Conservation (phyloP, 2,329 filamentous ascomycete genomes). For the Colletotrichum spinosum region DNA sequence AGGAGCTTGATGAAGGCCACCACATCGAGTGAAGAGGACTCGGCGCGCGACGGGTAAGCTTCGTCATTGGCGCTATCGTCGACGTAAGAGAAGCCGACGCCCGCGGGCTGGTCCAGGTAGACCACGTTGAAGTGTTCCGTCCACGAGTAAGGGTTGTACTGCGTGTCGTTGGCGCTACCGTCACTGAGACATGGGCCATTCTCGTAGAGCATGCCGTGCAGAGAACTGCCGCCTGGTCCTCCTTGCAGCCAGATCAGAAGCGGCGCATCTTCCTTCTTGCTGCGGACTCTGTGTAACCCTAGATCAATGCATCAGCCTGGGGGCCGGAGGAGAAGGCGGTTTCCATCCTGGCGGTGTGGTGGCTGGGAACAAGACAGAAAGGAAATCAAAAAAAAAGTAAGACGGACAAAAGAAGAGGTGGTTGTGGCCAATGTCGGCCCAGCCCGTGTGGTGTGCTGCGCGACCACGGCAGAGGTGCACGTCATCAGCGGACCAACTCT, state of each 20-base stretch:
- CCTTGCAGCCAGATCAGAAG: constrained; percentile 70
- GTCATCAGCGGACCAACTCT: constrained; percentile 21
- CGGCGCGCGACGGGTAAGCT: background rate
- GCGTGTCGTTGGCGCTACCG: constrained; percentile 54
- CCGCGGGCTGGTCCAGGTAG: constrained; percentile 39
- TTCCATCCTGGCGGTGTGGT: too few relatives aligned
- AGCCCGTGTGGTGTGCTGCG: constrained; percentile 13
- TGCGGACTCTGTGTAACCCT: constrained; percentile 45
- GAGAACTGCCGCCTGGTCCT: constrained; percentile 67
- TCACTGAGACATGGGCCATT: constrained; percentile 62
- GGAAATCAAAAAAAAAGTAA: constrained; percentile 42
- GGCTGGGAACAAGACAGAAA: too few relatives aligned
- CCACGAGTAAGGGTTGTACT: constrained; percentile 68
- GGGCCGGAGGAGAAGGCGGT: too few relatives aligned
- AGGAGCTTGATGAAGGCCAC: constrained; percentile 17
- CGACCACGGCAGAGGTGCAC: constrained; percentile 14
- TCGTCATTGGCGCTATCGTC: background rate
- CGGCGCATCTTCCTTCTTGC: constrained; percentile 42
- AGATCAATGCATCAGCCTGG: constrained; percentile 12
- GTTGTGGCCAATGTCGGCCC: constrained; percentile 17
- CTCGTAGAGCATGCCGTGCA: constrained; percentile 64
- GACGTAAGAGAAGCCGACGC: constrained; percentile 39
- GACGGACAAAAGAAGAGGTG: constrained; percentile 27
- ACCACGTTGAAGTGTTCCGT: constrained; percentile 56
- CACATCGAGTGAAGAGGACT: constrained; percentile 5